Conservation (phyloP, 169 alveolate species). For the Cryptosporidium parvum region DNA sequence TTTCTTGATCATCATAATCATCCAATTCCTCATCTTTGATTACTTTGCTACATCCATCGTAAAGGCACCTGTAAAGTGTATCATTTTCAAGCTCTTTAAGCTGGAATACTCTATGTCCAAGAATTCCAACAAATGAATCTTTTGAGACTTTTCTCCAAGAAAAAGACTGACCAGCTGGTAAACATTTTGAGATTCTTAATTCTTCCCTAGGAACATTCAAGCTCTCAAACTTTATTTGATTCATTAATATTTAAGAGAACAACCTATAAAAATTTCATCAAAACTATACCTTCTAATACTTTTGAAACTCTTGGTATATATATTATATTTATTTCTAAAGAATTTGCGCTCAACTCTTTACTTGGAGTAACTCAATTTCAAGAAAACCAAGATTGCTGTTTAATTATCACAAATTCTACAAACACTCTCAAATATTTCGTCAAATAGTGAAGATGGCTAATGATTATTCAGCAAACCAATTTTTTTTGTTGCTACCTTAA, state of each 20-base stretch:
- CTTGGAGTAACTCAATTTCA: background rate
- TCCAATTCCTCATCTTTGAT: background rate
- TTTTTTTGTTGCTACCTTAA: background rate
- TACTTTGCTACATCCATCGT: constrained; percentile 23
- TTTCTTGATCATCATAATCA: background rate
- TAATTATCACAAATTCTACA: background rate
- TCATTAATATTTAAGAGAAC: background rate
- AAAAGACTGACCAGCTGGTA: constrained; percentile 70
- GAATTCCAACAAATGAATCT: constrained; percentile 53
- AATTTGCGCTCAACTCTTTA: background rate
- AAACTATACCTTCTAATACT: background rate
- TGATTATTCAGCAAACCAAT: background rate
- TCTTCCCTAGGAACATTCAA: constrained; percentile 23
- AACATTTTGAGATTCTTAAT: constrained; percentile 61
- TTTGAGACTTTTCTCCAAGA: constrained; percentile 56
- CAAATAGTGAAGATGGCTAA: background rate
- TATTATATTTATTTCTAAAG: too few relatives aligned
- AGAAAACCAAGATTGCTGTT: background rate
- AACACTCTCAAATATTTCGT: too few relatives aligned
- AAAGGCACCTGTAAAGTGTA: constrained; percentile 47
- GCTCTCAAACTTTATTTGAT: constrained; percentile 33
- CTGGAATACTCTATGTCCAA: constrained; percentile 69
- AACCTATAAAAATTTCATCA: background rate
- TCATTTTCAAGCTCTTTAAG: constrained; percentile 55
- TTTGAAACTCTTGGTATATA: background rate